phyloP scores from a whole-genome alignment of 106 monocot genomes.

The Hemerocallis citrina region DNA sequence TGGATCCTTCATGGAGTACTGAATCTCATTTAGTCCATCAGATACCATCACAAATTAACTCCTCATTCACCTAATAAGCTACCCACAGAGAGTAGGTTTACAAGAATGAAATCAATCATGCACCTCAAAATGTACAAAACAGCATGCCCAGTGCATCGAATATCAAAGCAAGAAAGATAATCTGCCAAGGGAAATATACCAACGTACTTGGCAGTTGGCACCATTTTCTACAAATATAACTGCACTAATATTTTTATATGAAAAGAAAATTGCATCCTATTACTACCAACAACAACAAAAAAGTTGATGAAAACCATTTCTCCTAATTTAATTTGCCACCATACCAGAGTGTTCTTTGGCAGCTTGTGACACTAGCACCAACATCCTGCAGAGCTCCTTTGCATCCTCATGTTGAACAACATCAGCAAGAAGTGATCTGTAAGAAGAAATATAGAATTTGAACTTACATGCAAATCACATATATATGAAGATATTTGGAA shows the following conservation, averaged over 20 bases:
- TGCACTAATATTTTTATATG: not conserved
- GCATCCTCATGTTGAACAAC: slow-evolving; percentile 73
- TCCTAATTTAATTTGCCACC: not conserved
- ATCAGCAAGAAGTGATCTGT: slow-evolving; percentile 81
- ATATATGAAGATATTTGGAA: slow-evolving; percentile 7
- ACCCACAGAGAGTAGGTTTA: no score
- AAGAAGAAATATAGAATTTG: no score
- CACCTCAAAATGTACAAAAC: not conserved
- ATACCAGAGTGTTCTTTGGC: slow-evolving; percentile 56
- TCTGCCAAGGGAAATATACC: not conserved
- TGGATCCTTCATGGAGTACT: no score
- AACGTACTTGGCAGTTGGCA: no score
- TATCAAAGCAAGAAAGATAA: not conserved
- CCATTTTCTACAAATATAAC: no score
- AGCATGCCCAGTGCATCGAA: no score
- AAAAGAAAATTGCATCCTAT: not conserved
- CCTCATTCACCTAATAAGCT: not conserved
- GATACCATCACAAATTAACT: not conserved
- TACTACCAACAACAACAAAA: no score
- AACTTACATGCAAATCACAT: not conserved
- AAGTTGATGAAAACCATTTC: no score
- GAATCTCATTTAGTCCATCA: not conserved
- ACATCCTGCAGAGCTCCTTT: slow-evolving; percentile 84
- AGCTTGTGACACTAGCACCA: slow-evolving; percentile 71
- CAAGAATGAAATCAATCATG: not conserved